phyloP scores from a whole-genome alignment of 306 rosid genomes.

The Argentina anserina region DNA sequence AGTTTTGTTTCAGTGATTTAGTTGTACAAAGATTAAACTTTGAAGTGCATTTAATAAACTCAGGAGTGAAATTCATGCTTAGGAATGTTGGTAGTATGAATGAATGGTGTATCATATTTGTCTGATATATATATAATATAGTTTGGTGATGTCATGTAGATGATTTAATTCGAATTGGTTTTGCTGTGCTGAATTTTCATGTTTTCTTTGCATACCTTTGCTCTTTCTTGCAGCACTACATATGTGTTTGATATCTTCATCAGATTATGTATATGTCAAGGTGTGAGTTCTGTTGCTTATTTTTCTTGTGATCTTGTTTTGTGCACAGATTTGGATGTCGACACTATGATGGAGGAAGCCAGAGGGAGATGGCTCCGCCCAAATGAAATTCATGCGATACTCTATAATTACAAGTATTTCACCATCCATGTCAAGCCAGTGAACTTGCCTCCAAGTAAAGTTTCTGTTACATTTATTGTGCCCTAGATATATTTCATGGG shows the following conservation, averaged over 20 bases:
- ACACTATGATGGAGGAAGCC: slow-evolving; percentile 69
- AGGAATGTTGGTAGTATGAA: neutral
- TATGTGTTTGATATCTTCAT: neutral
- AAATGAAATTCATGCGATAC: slow-evolving; percentile 89
- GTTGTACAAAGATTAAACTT: neutral
- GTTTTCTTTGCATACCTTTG: neutral
- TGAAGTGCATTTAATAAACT: neutral
- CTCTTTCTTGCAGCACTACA: neutral
- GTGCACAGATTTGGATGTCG: slow-evolving; percentile 68
- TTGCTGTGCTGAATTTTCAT: neutral
- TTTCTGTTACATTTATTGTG: slow-evolving; percentile 25
- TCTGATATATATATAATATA: neutral
- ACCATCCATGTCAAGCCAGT: slow-evolving; percentile 75
- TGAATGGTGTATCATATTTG: neutral
- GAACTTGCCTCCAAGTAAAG: slow-evolving; percentile 80
- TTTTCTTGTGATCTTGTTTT: slow-evolving; percentile 20
- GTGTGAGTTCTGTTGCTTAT: slow-evolving; percentile 11
- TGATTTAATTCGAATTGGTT: neutral
- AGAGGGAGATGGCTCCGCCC: slow-evolving; percentile 91
- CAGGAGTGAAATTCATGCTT: neutral
- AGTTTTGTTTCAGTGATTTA: neutral
- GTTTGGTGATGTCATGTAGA: neutral
- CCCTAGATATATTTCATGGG: neutral
- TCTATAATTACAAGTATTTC: slow-evolving; percentile 74
- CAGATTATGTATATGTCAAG: neutral